Conservation (phyloP, 495 filamentous ascomycete genomes). For the Viridothelium virens region DNA sequence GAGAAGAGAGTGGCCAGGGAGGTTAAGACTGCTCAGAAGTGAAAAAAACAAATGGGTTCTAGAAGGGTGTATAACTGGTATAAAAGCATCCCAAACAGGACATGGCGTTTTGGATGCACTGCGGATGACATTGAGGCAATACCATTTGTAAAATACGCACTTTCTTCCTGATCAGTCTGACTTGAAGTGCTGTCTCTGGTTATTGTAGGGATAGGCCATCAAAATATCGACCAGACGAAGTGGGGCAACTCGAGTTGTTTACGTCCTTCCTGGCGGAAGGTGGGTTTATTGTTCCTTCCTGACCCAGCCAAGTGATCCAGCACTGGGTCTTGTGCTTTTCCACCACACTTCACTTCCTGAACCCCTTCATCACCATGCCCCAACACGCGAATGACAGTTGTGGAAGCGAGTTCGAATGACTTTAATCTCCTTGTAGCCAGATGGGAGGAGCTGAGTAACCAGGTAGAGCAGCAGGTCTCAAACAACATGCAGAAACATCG, state of each 20-base stretch:
- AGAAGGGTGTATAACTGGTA: neutral
- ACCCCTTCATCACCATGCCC: neutral
- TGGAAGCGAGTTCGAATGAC: neutral
- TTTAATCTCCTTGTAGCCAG: constrained; percentile 5
- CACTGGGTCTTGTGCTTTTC: neutral
- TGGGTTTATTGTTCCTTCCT: neutral
- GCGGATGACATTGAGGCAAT: neutral
- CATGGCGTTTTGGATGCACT: neutral
- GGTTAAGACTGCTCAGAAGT: neutral
- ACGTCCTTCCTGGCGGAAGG: neutral
- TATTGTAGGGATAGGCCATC: neutral
- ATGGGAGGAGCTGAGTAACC: constrained; percentile 10
- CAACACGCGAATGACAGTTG: neutral
- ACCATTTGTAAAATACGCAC: neutral
- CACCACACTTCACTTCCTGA: neutral
- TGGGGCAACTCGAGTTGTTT: neutral
- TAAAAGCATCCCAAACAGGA: neutral
- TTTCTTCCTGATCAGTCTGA: too few species aligned
- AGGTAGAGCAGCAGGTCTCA: neutral
- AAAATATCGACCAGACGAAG: neutral
- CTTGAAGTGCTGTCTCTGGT: neutral
- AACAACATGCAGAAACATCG: neutral
- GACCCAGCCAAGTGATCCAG: neutral
- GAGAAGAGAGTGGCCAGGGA: constrained; percentile 1
- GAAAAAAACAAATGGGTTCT: neutral